Conservation (phyloP, 176 grass and related monocot genomes). For the Panicum miliaceum region DNA sequence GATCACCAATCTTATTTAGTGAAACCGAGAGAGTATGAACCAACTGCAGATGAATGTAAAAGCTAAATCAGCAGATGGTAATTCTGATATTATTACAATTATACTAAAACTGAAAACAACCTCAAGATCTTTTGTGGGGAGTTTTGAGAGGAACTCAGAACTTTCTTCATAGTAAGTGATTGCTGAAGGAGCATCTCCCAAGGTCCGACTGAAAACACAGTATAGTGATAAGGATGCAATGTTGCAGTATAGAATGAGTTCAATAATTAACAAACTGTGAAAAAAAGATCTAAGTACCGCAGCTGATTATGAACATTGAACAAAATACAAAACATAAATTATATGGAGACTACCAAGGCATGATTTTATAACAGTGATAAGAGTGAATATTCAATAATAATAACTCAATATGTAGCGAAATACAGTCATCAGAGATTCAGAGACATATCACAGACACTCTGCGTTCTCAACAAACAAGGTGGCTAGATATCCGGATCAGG, state of each 20-base stretch:
- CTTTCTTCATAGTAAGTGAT: conserved; percentile 93
- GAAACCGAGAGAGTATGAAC: conserved; percentile 95
- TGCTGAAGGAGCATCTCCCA: conserved; percentile 79
- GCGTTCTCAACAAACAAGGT: conserved; percentile 1
- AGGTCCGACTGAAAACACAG: conserved; percentile 64
- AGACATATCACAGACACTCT: not conserved
- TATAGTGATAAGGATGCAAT: conserved; percentile 31
- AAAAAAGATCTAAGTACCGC: not conserved
- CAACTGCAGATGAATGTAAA: conserved; percentile 61
- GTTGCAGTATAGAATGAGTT: conserved; percentile 22
- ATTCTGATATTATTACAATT: not conserved
- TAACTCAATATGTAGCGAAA: not conserved
- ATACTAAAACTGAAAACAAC: conserved; percentile 45
- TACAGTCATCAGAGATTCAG: not conserved
- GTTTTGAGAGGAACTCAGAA: conserved; percentile 73
- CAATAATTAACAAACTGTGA: conserved; percentile 21
- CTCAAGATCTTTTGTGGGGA: conserved; percentile 83
- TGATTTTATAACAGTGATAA: not conserved
- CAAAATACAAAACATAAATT: not conserved
- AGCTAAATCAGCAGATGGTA: conserved; percentile 28
- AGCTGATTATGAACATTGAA: not conserved
- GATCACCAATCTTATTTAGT: conserved; percentile 94
- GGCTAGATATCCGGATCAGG: not conserved
- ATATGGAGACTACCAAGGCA: not conserved
- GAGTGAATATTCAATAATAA: not conserved